These are phyloP conservation scores for Solioccasus polychromus DNA, from an alignment of 768 basidiomycete species.

Conservation along the genomic window DNA sequence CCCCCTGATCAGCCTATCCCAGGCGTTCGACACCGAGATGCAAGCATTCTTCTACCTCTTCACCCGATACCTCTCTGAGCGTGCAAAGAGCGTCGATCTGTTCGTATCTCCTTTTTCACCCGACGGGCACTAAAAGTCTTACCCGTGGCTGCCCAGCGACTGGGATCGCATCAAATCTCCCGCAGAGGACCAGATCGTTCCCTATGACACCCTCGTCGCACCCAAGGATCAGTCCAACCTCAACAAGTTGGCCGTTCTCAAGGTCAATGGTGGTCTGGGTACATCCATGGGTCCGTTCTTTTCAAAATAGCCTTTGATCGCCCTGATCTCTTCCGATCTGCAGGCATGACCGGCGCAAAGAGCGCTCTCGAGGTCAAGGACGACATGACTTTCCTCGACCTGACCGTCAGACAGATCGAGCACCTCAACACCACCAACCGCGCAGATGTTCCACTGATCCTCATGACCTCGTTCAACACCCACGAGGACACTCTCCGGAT, in stretches of 20 bases:
- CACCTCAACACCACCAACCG: constrained; percentile 61
- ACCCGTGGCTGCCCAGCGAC: constrained; percentile 24
- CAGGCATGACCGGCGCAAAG: constrained; percentile 63
- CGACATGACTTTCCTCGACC: constrained; percentile 67
- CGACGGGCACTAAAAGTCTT: background rate
- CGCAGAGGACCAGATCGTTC: constrained; percentile 58
- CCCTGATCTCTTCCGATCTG: background rate
- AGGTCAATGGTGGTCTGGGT: constrained; percentile 75
- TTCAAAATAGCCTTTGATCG: background rate
- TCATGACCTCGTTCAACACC: constrained; percentile 83
- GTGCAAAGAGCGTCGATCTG: constrained; percentile 67
- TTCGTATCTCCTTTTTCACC: constrained; percentile 37
- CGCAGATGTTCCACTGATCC: constrained; percentile 73
- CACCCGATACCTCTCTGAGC: constrained; percentile 73
- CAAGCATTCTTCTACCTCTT: constrained; percentile 80
- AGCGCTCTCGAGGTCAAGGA: constrained; percentile 74
- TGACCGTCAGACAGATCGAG: constrained; percentile 63
- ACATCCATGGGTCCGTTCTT: constrained; percentile 52
- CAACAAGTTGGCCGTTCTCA: constrained; percentile 71
- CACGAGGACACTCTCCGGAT: constrained; percentile 75
- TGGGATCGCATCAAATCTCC: constrained; percentile 59
- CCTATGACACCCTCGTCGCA: constrained; percentile 50
- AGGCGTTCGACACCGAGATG: constrained; percentile 83
- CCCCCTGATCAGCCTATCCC: constrained; percentile 19
- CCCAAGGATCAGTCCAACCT: constrained; percentile 48